Evolutionary conservation across 768 basidiomycete genomes (phyloP).

Genomic region (Amanita polypyramis): DNA sequence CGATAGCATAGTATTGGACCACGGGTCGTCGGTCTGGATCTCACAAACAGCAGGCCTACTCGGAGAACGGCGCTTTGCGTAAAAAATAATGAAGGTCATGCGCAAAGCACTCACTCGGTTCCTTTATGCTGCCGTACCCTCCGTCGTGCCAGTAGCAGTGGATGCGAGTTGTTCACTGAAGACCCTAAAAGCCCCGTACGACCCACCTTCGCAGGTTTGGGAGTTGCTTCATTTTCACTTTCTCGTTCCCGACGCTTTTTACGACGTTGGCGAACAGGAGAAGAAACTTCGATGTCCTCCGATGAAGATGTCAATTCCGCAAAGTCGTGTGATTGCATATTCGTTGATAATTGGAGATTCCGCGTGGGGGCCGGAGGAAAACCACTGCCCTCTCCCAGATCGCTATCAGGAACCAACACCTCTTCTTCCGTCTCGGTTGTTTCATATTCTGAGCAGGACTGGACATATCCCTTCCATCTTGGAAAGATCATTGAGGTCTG

Average conservation of each 20-base stretch:
- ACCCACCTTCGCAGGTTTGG: slow-evolving; percentile 6
- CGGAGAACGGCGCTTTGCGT: neutral
- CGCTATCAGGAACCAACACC: neutral
- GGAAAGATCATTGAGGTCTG: neutral
- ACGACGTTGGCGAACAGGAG: slow-evolving; percentile 14
- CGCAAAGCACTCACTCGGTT: slow-evolving; percentile 1
- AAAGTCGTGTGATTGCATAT: neutral
- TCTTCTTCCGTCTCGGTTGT: neutral
- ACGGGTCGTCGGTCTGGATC: neutral
- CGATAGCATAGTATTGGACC: slow-evolving; percentile 3
- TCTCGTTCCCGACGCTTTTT: slow-evolving; percentile 1
- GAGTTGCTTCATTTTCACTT: neutral
- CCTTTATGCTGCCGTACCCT: neutral
- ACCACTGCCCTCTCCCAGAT: neutral
- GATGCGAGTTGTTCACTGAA: neutral
- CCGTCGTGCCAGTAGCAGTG: neutral
- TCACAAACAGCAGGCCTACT: neutral
- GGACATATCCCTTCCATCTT: neutral
- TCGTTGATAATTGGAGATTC: neutral
- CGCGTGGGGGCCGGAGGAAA: neutral
- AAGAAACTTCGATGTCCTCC: slow-evolving; percentile 9
- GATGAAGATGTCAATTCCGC: slow-evolving; percentile 3
- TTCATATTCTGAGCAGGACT: neutral
- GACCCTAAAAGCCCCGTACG: neutral
- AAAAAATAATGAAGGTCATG: neutral